Evolutionary conservation across 2,329 filamentous ascomycete species (phyloP), one percentile per base, ranked within the genome.

Genomic region (Neodidymelliopsis sp.): DNA sequence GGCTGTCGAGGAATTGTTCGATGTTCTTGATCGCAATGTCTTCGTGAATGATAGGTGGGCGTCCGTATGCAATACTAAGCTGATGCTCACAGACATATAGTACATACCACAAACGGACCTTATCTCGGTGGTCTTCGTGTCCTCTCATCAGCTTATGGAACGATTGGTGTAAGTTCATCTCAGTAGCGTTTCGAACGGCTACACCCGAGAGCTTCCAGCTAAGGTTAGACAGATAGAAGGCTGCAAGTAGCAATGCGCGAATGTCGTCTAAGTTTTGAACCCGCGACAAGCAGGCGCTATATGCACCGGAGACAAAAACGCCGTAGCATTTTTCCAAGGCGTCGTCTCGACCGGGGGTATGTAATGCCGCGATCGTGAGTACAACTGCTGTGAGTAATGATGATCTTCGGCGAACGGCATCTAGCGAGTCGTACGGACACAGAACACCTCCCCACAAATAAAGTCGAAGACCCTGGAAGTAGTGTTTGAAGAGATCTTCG

Each of bases 11-110:
- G 27, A 69, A 71, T 3, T 47, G 52, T 12, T 74, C 71, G n/a
- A 69, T 62, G 38, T 73, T 68, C 30, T 67, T 68, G 36, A 74
- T 71, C 3, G 72, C 64, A 2, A 66, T 57, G 19, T 74, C 69
- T 45, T 74, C 71, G 43, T 73, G 67, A 41, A 74, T 72, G 29
- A 73, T 66, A 1, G 71, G 71, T 47, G 73, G 73, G 2, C 73
- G 65, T n/a, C 73, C 73, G 29, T 75, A 75, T 0, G 73, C 73
- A 29, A 75, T 69, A 18, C 66, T 68, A 30, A 73, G 74, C 42
- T 75, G 72, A 53, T 75, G 73, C 49, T 76, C 74, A 48, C 67
- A 72, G 5, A 69, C 63, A 37, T 73, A 74, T 7, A 75, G 49
- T 4, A 70, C 66, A 30, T 75, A 75, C 72, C 72, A 76, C 2